Evolutionary conservation across 805 yeast species (phyloP).

Genomic region (Lachancea mirantina): DNA sequence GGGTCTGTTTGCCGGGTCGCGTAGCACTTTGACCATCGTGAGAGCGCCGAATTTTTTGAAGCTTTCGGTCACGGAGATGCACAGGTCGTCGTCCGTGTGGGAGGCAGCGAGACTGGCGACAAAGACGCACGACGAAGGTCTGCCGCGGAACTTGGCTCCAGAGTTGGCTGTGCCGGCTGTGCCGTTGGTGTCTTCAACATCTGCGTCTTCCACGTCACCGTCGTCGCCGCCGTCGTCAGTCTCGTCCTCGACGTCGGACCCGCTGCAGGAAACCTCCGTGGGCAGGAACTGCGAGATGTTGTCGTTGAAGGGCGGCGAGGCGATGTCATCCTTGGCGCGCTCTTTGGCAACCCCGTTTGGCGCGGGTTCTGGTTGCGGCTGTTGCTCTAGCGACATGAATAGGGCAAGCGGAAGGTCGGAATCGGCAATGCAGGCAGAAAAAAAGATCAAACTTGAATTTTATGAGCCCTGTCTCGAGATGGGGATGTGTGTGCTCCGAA

Average conservation of each 20-base stretch:
- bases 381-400: no score
- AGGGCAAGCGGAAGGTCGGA: no score
- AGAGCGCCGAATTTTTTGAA: constrained; percentile 67
- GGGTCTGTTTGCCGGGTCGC: constrained; percentile 78
- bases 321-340: constrained; percentile 3
- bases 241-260: constrained; percentile 14
- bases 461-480: no score
- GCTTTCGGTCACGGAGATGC: constrained; percentile 59
- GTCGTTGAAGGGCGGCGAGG: constrained; percentile 13
- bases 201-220: constrained; percentile 15
- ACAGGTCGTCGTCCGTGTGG: constrained; percentile 62
- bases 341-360: neutral
- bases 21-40: constrained; percentile 67
- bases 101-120: constrained; percentile 73
- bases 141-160: constrained; percentile 36
- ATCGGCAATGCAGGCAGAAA: no score
- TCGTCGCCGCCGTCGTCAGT: constrained; percentile 11
- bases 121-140: constrained; percentile 83
- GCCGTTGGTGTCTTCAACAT: neutral
- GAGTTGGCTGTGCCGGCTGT: constrained; percentile 1
- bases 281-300: constrained; percentile 18
- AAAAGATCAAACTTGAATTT: no score
- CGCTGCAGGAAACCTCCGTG: constrained; percentile 20
- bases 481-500: no score
- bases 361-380: no score